These are phyloP conservation scores for Fusarium penzigii DNA, from an alignment of 2,329 filamentous ascomycete genomes.

Conservation along the genomic window DNA sequence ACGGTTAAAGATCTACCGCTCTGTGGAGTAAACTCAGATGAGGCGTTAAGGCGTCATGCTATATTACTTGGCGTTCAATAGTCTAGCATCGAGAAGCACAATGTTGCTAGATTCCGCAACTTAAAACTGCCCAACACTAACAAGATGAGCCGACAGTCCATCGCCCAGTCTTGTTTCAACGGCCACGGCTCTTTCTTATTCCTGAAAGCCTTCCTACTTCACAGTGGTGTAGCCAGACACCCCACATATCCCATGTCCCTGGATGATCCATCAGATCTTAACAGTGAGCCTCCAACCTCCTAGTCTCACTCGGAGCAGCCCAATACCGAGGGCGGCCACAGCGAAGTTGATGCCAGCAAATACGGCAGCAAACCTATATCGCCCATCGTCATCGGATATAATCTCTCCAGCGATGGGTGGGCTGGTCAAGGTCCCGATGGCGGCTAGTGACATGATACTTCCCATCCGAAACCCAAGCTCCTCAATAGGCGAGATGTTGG, in stretches of 20 bases:
- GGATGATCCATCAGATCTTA: conserved; percentile 7
- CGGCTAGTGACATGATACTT: conserved; percentile 14
- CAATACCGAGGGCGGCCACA: conserved; percentile 14
- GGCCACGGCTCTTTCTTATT: too few relatives aligned
- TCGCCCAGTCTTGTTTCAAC: too few relatives aligned
- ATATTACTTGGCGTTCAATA: too few relatives aligned
- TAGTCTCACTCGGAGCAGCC: conserved; percentile 12
- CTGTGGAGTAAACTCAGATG: too few relatives aligned
- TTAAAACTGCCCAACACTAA: too few relatives aligned
- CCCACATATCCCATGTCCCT: conserved; percentile 1
- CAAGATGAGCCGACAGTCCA: too few relatives aligned
- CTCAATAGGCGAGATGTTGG: conserved; percentile 10
- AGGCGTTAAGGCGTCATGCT: too few relatives aligned
- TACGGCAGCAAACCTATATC: conserved; percentile 18
- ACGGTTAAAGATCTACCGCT: too few relatives aligned
- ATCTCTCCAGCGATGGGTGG: conserved; percentile 16
- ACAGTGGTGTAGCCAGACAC: background rate
- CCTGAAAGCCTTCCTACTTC: background rate
- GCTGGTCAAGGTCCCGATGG: conserved; percentile 14
- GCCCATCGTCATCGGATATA: conserved; percentile 10
- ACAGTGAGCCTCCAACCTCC: conserved; percentile 12
- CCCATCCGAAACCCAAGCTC: conserved; percentile 21
- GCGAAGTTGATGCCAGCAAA: conserved; percentile 18
- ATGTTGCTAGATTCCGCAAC: too few relatives aligned
- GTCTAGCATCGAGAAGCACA: too few relatives aligned